Conservation (phyloP, 257 asterid genomes). For the Eustoma russellianum region DNA sequence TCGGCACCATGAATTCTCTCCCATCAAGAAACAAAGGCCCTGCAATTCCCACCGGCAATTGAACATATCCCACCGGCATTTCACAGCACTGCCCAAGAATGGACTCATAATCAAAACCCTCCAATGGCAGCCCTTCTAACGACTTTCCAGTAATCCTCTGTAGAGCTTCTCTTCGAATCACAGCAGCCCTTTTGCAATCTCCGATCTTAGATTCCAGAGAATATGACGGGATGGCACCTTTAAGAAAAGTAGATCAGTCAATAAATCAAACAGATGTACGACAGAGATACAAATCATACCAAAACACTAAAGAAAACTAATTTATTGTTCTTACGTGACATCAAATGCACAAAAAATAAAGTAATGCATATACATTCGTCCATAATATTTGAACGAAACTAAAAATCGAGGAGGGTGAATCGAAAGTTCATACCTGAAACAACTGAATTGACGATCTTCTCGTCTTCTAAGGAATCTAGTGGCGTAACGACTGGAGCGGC, state of each 20-base stretch:
- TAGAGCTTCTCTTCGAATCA: slow-evolving; percentile 37
- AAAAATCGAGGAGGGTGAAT: too few species aligned
- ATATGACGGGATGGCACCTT: slow-evolving; percentile 26
- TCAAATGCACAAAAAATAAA: too few species aligned
- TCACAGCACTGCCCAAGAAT: slow-evolving; percentile 61
- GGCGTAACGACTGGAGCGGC: slow-evolving; percentile 12
- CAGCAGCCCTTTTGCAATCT: slow-evolving; percentile 39
- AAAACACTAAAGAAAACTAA: too few species aligned
- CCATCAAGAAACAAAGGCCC: slow-evolving; percentile 56
- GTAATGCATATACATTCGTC: too few species aligned
- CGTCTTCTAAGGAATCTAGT: slow-evolving; percentile 27
- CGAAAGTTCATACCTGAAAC: slow-evolving; percentile 18
- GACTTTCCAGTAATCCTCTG: slow-evolving; percentile 48
- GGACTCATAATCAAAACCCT: slow-evolving; percentile 46
- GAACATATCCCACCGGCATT: slow-evolving; percentile 63
- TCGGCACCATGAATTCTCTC: slow-evolving; percentile 42
- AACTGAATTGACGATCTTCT: slow-evolving; percentile 27
- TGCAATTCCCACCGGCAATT: slow-evolving; percentile 52
- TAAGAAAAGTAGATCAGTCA: too few species aligned
- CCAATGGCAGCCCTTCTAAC: slow-evolving; percentile 42
- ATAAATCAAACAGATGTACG: too few species aligned
- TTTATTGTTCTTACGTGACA: too few species aligned
- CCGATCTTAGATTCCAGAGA: slow-evolving; percentile 45
- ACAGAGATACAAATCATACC: too few species aligned
- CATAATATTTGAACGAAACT: too few species aligned